Evolutionary conservation across 2,329 filamentous ascomycete species (phyloP).

Genomic region (Fusarium sacchari): DNA sequence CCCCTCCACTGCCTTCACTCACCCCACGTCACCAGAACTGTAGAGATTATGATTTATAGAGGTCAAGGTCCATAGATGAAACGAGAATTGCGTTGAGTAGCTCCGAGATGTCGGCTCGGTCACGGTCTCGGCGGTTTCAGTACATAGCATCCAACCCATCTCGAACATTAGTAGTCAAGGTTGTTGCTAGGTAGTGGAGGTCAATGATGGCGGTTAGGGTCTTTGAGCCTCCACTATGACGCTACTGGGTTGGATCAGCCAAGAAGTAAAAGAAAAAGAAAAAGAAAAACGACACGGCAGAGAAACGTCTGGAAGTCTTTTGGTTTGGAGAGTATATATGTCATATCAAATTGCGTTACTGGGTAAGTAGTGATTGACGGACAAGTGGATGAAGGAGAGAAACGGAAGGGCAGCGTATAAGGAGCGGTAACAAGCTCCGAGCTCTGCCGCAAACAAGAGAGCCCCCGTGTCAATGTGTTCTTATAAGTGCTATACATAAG

Average conservation of each 20-base stretch:
- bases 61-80: constrained; percentile 5
- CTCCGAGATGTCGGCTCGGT: constrained; percentile 32
- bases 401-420: constrained; percentile 6
- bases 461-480: background rate
- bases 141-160: background rate
- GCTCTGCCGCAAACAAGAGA: constrained; percentile 7
- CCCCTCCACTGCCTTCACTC: background rate
- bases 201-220: constrained; percentile 10
- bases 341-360: background rate
- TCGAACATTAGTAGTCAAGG: background rate
- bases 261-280: background rate
- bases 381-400: constrained; percentile 19
- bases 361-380: background rate
- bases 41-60: background rate
- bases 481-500: constrained; percentile 10
- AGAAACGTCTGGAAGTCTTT: constrained; percentile 22
- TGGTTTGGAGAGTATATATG: background rate
- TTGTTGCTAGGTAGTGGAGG: constrained; percentile 5
- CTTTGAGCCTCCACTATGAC: constrained; percentile 35
- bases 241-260: constrained; percentile 19
- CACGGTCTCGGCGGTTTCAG: constrained; percentile 33
- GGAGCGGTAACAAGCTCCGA: constrained; percentile 4
- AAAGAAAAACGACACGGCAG: background rate
- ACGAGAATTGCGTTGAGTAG: constrained; percentile 19
- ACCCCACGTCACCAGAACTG: background rate